phyloP scores from a whole-genome alignment of 371 early-diverging fungal species.

The Lichtheimia ramosa region DNA sequence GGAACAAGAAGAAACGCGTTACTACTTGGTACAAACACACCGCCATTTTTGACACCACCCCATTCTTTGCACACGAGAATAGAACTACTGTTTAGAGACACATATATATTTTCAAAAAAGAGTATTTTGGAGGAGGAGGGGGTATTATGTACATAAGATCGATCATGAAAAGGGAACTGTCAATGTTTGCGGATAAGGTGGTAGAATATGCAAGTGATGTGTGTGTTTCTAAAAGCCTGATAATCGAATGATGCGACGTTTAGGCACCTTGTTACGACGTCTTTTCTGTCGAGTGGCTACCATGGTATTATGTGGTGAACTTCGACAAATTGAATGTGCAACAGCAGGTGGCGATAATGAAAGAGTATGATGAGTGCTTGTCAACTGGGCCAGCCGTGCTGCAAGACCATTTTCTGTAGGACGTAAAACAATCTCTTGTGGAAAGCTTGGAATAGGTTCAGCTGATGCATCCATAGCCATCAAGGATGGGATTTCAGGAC shows the following conservation, averaged over 20 bases:
- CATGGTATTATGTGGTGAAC: slow-evolving; percentile 49
- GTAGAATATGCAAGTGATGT: not conserved
- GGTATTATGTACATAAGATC: slow-evolving; percentile 1
- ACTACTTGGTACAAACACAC: too few species aligned
- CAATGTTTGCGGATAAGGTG: not conserved
- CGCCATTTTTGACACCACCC: too few species aligned
- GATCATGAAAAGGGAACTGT: not conserved
- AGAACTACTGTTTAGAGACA: too few species aligned
- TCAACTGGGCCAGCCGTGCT: slow-evolving; percentile 80
- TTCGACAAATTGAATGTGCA: slow-evolving; percentile 77
- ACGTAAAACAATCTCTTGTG: slow-evolving; percentile 52
- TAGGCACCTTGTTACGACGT: slow-evolving; percentile 36
- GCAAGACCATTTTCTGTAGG: slow-evolving; percentile 75
- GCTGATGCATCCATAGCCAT: slow-evolving; percentile 4
- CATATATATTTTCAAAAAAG: too few species aligned
- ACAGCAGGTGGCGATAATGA: slow-evolving; percentile 77
- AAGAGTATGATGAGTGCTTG: slow-evolving; percentile 81
- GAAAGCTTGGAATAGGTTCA: slow-evolving; percentile 13
- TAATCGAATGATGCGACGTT: slow-evolving; percentile 38
- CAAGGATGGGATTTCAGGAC: slow-evolving; percentile 14
- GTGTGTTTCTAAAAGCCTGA: not conserved
- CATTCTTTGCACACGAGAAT: too few species aligned
- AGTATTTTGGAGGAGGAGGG: not conserved
- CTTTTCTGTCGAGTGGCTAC: slow-evolving; percentile 16
- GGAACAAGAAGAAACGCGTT: not conserved